Evolutionary conservation across 2,329 filamentous ascomycete genomes (phyloP), one percentile per base, ranked within the genome.

Genomic region (Herpotrichia juniperi): DNA sequence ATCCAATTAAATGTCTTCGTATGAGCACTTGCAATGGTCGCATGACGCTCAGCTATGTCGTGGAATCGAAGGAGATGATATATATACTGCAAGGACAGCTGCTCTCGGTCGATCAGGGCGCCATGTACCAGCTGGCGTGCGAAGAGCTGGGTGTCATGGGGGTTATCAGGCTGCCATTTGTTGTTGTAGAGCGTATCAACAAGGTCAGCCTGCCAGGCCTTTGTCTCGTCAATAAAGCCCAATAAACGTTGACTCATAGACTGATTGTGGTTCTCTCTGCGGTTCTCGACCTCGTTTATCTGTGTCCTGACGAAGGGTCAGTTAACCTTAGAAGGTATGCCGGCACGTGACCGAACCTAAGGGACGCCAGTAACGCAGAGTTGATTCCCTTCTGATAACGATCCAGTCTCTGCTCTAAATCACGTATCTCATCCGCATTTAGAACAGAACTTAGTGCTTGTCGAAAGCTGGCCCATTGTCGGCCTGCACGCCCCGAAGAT

Each of bases 351-450:
- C 32, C 32, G 8, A 7, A 57, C 49, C 46, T 19, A 34, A 62
- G 48, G 3, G 50, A 50, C 7, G 50, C 42, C 2, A 61, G 52
- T 5, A 63, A 26, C 10, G 39, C 26, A 14, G 47, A 55, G 19
- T 59, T 49, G 4, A 61, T 31, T 22, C 54, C 47, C 21, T 47
- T 53, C 1, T 46, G 8, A 4, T 22, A 28, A 28, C 16, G 9
- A 12, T 43, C 40, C 10, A 43, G 24, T 28, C 40, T 43, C 7
- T 21, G 4, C 8, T 10, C 8, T 16, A 43, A 12, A 19, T 10
- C 8, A 10, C 8, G 9, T 4, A 43, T 43, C 12, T 19, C 9
- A 4, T 43, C 24, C 9, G 21, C 9, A 19, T 22, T 43, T 24
- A 16, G 24, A 30, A 43, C 25, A 10, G 17, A 22, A 28, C 16